Evolutionary conservation across 352 stramenopile species (phyloP).

Genomic region (Phytopythium chamaehyphon): DNA sequence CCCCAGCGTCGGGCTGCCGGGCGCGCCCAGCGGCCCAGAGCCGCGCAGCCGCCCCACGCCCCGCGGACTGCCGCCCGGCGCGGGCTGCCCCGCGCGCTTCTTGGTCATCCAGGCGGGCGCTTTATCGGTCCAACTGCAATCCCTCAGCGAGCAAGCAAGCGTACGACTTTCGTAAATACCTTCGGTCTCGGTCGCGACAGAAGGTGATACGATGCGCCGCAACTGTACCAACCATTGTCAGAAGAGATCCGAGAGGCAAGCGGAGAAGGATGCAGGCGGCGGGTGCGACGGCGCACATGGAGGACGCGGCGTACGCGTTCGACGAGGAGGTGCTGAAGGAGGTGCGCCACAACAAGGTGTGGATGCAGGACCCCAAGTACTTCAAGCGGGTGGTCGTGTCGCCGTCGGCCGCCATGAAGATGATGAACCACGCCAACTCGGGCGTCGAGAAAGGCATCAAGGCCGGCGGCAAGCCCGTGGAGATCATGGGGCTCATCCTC

Average conservation of each 20-base stretch:
- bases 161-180: too few species aligned
- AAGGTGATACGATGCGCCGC: too few species aligned
- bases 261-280: slow-evolving; percentile 14
- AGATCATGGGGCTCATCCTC: slow-evolving; percentile 99
- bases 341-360: slow-evolving; percentile 84
- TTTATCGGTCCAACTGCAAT: too few species aligned
- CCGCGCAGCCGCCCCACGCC: not conserved
- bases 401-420: slow-evolving; percentile 94
- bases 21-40: not conserved
- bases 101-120: slow-evolving; percentile 25
- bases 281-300: slow-evolving; percentile 23
- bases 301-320: slow-evolving; percentile 74
- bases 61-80: not conserved
- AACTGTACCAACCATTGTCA: too few species aligned
- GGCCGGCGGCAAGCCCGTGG: slow-evolving; percentile 93
- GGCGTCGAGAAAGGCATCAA: slow-evolving; percentile 98
- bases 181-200: too few species aligned
- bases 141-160: too few species aligned
- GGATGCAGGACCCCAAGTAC: slow-evolving; percentile 93
- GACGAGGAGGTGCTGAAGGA: slow-evolving; percentile 85
- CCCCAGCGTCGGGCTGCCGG: slow-evolving; percentile 4
- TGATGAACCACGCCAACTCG: slow-evolving; percentile 97
- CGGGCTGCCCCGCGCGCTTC: slow-evolving; percentile 24
- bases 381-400: slow-evolving; percentile 96
- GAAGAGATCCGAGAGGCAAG: not conserved